These are phyloP conservation scores for Pittosporum tobira DNA, from an alignment of 129 eudicot genomes.

Conservation along the genomic window DNA sequence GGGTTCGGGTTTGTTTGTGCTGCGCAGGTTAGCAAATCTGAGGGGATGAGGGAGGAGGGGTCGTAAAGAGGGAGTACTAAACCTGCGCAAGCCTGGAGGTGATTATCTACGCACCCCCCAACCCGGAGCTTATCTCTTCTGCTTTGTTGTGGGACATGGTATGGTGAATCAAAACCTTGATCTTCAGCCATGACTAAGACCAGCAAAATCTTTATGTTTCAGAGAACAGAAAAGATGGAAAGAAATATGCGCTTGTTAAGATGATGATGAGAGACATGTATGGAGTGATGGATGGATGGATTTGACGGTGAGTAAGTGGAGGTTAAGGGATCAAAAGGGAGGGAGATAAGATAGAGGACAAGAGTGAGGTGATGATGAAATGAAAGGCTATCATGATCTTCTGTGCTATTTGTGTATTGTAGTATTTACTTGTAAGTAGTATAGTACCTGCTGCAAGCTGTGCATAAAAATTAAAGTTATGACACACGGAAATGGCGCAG, in stretches of 20 bases:
- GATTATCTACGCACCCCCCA: conserved; percentile 4
- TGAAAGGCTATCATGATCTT: conserved; percentile 17
- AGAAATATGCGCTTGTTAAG: neutral
- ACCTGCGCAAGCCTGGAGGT: conserved; percentile 20
- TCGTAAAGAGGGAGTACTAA: conserved; percentile 34
- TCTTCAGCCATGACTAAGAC: conserved; percentile 44
- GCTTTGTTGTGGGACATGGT: conserved; percentile 72
- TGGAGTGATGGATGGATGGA: conserved; percentile 10
- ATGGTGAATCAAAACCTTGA: conserved; percentile 40
- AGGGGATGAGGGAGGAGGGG: conserved; percentile 25
- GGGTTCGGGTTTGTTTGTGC: neutral
- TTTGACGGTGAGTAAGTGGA: conserved; percentile 13
- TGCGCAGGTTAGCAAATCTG: conserved; percentile 21
- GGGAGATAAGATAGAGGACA: conserved; percentile 6
- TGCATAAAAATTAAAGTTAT: neutral
- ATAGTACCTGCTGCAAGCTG: too few species aligned
- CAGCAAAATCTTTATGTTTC: neutral
- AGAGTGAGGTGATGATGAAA: neutral
- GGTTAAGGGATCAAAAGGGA: neutral
- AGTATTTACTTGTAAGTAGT: too few species aligned
- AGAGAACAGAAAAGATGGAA: conserved; percentile 4
- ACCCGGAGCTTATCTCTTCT: conserved; percentile 60
- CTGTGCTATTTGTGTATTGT: neutral
- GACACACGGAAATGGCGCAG: conserved; percentile 1
- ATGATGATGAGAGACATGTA: neutral